phyloP scores from a whole-genome alignment of 345 rosid species.

The Clarkia xantiana region DNA sequence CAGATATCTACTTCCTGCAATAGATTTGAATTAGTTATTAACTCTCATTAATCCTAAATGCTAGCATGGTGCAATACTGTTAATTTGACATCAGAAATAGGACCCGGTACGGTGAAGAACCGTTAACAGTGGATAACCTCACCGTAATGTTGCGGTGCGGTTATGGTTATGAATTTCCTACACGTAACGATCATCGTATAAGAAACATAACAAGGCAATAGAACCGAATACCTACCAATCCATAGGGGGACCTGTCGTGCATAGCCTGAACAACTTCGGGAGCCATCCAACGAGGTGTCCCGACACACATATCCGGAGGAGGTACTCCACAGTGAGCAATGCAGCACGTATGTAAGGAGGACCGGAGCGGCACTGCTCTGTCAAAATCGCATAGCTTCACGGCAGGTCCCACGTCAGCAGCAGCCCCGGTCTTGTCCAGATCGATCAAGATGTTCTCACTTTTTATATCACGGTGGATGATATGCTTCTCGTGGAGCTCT shows the following conservation, averaged over 20 bases:
- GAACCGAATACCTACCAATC: conserved; percentile 43
- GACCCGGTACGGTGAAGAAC: too few relatives aligned
- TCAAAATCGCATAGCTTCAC: conserved; percentile 96
- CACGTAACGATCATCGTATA: too few relatives aligned
- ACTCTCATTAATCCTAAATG: neutral
- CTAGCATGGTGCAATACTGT: too few relatives aligned
- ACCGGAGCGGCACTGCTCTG: conserved; percentile 76
- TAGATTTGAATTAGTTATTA: neutral
- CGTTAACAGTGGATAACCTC: too few relatives aligned
- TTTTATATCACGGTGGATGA: conserved; percentile 91
- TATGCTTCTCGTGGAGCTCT: conserved; percentile 75
- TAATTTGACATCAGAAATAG: too few relatives aligned
- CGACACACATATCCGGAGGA: conserved; percentile 78
- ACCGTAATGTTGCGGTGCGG: too few relatives aligned
- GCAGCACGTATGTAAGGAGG: conserved; percentile 65
- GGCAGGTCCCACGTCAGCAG: conserved; percentile 39
- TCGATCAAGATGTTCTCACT: conserved; percentile 89
- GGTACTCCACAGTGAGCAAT: conserved; percentile 69
- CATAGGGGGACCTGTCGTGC: conserved; percentile 45
- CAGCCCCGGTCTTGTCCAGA: conserved; percentile 30
- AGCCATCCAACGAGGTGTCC: conserved; percentile 99
- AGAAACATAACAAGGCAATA: too few relatives aligned
- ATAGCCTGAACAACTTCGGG: conserved; percentile 80
- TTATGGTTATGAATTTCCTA: too few relatives aligned
- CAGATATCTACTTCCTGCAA: conserved; percentile 93